These are phyloP conservation scores for Mycena chlorophos DNA, from an alignment of 768 basidiomycete species.

Conservation along the genomic window DNA sequence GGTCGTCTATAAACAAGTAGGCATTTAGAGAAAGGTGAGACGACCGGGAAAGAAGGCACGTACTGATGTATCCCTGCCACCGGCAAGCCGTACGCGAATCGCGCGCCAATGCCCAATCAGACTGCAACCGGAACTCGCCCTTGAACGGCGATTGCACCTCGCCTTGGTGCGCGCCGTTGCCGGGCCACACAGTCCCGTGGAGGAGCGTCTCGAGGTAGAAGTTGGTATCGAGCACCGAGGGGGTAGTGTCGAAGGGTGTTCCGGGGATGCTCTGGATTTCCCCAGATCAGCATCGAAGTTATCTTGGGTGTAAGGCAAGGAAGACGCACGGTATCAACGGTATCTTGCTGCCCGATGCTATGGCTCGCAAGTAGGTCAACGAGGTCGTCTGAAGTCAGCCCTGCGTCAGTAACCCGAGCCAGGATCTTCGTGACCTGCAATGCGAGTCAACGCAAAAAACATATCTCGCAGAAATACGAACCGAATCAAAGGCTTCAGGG, in stretches of 20 bases:
- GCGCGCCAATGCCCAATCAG: conserved; percentile 29
- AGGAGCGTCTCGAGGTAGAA: conserved; percentile 28
- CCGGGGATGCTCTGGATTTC: conserved; percentile 19
- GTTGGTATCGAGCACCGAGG: conserved; percentile 32
- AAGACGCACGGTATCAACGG: conserved; percentile 20
- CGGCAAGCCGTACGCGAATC: conserved; percentile 38
- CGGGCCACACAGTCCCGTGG: conserved; percentile 28
- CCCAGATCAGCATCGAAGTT: neutral
- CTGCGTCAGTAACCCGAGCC: conserved; percentile 35
- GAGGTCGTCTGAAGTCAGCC: conserved; percentile 34
- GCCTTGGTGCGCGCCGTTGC: conserved; percentile 25
- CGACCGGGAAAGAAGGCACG: neutral
- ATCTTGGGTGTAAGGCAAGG: neutral
- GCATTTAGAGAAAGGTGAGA: too few species aligned
- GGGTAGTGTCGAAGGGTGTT: conserved; percentile 34
- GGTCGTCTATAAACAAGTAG: conserved; percentile 21
- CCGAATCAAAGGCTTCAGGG: conserved; percentile 36
- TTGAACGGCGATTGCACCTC: conserved; percentile 26
- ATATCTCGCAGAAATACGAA: too few species aligned
- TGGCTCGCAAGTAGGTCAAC: conserved; percentile 36
- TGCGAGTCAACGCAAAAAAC: too few species aligned
- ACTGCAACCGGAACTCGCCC: conserved; percentile 34
- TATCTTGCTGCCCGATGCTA: conserved; percentile 26
- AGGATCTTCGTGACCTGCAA: too few species aligned
- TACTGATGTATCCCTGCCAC: conserved; percentile 41